Conservation (phyloP, 768 basidiomycete species). For the Rhodocollybia butyracea region DNA sequence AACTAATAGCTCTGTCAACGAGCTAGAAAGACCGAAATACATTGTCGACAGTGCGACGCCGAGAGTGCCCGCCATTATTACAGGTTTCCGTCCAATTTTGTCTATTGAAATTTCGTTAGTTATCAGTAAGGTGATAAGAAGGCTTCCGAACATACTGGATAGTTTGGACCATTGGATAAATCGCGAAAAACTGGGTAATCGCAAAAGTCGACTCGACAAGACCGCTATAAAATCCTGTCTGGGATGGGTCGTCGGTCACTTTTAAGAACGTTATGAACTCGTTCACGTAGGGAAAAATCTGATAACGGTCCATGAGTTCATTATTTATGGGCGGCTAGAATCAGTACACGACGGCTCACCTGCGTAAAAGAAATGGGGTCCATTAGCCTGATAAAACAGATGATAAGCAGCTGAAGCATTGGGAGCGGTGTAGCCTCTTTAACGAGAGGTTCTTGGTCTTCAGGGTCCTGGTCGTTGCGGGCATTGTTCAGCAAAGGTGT, state of each 20-base stretch:
- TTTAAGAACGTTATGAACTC: constrained; percentile 58
- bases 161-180: constrained; percentile 62
- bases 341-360: no score
- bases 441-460: constrained; percentile 26
- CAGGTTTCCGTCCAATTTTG: constrained; percentile 58
- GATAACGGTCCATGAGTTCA: no score
- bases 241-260: constrained; percentile 54
- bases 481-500: constrained; percentile 21
- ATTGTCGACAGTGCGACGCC: constrained; percentile 52
- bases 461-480: constrained; percentile 18
- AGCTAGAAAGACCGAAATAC: constrained; percentile 58
- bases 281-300: constrained; percentile 69
- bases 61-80: constrained; percentile 50
- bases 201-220: constrained; percentile 66
- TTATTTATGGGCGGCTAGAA: no score
- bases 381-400: constrained; percentile 53
- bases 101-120: constrained; percentile 32
- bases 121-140: not conserved
- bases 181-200: constrained; percentile 54
- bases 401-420: constrained; percentile 45
- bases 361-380: constrained; percentile 65
- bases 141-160: constrained; percentile 38
- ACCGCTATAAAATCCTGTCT: constrained; percentile 68
- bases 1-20: constrained; percentile 43
- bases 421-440: constrained; percentile 44